These are phyloP conservation scores for Xylaria grammica DNA, from an alignment of 495 filamentous ascomycete species.

Conservation along the genomic window DNA sequence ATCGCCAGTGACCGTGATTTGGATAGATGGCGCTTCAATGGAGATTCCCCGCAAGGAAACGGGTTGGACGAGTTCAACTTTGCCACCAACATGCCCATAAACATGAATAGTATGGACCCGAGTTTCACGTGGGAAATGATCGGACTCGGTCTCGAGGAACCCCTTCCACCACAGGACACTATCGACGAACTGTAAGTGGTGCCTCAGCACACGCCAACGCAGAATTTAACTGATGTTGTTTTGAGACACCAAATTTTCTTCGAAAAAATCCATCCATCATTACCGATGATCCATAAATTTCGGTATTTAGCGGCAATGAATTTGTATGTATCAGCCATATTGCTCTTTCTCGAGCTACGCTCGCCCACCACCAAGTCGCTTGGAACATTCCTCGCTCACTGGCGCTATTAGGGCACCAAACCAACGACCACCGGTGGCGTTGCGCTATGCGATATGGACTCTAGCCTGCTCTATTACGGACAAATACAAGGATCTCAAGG, in stretches of 20 bases:
- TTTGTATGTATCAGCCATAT: conserved; percentile 52
- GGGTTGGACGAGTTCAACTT: conserved; percentile 57
- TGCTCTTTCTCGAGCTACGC: neutral
- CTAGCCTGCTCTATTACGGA: conserved; percentile 82
- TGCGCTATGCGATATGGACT: conserved; percentile 95
- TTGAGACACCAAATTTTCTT: conserved; percentile 84
- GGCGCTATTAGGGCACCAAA: conserved; percentile 62
- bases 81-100: conserved; percentile 51
- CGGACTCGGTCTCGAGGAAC: conserved; percentile 88
- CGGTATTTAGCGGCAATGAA: conserved; percentile 85
- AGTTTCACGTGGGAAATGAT: conserved; percentile 90
- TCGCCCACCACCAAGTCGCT: neutral
- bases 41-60: conserved; percentile 52
- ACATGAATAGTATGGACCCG: conserved; percentile 50
- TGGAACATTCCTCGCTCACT: conserved; percentile 29
- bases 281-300: conserved; percentile 87
- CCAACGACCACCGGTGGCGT: conserved; percentile 82
- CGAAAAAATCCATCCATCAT: conserved; percentile 81
- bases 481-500: conserved; percentile 75
- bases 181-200: conserved; percentile 80
- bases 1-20: conserved; percentile 50
- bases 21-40: conserved; percentile 59
- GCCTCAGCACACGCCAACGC: conserved; percentile 31
- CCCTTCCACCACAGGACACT: conserved; percentile 83
- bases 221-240: conserved; percentile 25